Evolutionary conservation across 1,284 basidiomycete species (phyloP).

Genomic region (Malassezia nana): DNA sequence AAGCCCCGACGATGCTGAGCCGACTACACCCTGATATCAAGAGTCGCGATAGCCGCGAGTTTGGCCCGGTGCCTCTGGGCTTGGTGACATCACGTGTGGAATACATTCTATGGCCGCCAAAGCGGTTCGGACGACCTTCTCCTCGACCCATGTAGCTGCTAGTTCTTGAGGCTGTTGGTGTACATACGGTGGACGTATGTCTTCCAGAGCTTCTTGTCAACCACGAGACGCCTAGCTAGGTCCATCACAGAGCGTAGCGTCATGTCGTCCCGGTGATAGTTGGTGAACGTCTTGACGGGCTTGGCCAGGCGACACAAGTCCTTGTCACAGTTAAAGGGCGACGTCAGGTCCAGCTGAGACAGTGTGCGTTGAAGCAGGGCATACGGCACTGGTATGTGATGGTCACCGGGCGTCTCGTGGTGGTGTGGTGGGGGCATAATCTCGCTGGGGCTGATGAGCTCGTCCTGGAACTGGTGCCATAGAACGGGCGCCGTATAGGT

Average conservation of each 20-base stretch:
- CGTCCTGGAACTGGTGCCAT: conserved; percentile 29
- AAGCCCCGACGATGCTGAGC: conserved; percentile 3
- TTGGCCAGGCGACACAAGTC: conserved; percentile 21
- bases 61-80: conserved; percentile 50
- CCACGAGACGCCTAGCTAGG: conserved; percentile 59
- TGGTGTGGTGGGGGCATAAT: not conserved
- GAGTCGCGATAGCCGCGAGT: conserved; percentile 18
- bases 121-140: conserved; percentile 25
- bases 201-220: conserved; percentile 58
- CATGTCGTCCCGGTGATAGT: conserved; percentile 62
- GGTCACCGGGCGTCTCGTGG: conserved; percentile 8
- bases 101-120: conserved; percentile 50
- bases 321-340: conserved; percentile 48
- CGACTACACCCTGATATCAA: conserved; percentile 7
- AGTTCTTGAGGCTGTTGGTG: conserved; percentile 1
- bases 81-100: conserved; percentile 50
- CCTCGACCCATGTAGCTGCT: conserved; percentile 14
- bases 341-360: not conserved
- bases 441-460: not conserved
- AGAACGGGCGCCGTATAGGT: conserved; percentile 34
- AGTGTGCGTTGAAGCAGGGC: conserved; percentile 55
- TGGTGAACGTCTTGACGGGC: conserved; percentile 51
- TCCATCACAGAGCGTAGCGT: conserved; percentile 68
- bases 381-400: conserved; percentile 54
- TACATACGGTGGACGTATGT: conserved; percentile 63